phyloP scores from a whole-genome alignment of 495 filamentous ascomycete genomes.

The Annulohypoxylon bovei region DNA sequence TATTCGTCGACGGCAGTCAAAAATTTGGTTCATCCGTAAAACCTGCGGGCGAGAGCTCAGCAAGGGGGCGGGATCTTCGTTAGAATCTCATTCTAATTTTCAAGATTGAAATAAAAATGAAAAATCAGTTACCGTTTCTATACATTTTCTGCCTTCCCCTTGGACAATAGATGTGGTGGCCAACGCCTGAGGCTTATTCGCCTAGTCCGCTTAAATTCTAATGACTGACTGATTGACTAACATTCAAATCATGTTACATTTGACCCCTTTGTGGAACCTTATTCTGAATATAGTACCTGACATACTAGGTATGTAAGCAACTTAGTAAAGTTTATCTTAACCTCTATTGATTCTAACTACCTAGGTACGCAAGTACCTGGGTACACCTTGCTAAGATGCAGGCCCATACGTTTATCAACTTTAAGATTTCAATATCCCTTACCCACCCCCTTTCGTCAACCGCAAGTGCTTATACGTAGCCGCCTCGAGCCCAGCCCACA shows the following conservation, averaged over 20 bases:
- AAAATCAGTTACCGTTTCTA: neutral
- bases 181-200: no score
- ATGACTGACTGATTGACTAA: no score
- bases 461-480: constrained; percentile 44
- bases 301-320: no score
- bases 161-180: no score
- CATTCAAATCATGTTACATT: no score
- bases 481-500: constrained; percentile 54
- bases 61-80: constrained; percentile 21
- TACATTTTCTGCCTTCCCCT: neutral
- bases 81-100: constrained; percentile 14
- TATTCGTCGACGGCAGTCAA: constrained; percentile 1
- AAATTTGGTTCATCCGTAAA: neutral
- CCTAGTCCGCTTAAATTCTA: no score
- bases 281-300: neutral
- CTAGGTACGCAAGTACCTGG: neutral
- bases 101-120: neutral
- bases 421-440: neutral
- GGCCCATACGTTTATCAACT: no score
- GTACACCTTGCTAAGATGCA: no score
- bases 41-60: neutral
- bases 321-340: neutral
- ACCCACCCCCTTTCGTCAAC: neutral
- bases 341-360: neutral
- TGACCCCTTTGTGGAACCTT: neutral